Base-by-base conservation (phyloP, 805 yeast species). In the Candida gorgasii region DNA sequence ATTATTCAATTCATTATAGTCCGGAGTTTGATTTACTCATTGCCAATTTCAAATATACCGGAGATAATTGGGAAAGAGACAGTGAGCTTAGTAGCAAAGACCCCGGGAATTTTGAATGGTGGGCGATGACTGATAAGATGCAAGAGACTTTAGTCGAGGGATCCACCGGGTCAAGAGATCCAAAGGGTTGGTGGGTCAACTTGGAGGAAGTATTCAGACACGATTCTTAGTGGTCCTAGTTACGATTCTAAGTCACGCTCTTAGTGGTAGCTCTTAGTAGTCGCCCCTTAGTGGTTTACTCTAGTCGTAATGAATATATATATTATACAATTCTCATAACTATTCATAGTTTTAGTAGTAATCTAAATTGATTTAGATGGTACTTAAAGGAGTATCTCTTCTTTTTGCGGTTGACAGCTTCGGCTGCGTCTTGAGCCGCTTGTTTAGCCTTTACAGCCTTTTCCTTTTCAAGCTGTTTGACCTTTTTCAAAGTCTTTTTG, bases 101-200 rank as follows among this genome's bases (percentile, higher is more conserved):
- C 34, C 62, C 60, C 18, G 70, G 59, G 2, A 68, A 69, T 48
- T 60, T 57, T 33, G 58, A 63, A 27, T 68, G 73, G 74, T 68
- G 74, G 74, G 47, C 47, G 34, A 51, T 62, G 55, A 66, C 72
- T 9, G 74, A 68, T 45, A 50, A 48, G 13, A 62, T 68, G 70
- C 74, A 68, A 49, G 64, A 61, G 42, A 55, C 69, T 4, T 43
- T 68, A 41, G 58, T 65, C 22, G 64, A 60, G 23, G 72, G 68
- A 1, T 53, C 66, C 6, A 54, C 63, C 4, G 72, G 73, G 1
- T 56, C 64, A 32, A 55, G 61, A 29, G 74, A 68, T 42, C 45
- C 47, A 18, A 61, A 58, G 33, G 73, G 73, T 0, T 68, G 73
- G 73, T 68, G 73, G 74, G 26, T 48, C 13, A 37, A 47, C 32